Conservation (phyloP, 768 basidiomycete genomes). For the Boletellus emodensis region DNA sequence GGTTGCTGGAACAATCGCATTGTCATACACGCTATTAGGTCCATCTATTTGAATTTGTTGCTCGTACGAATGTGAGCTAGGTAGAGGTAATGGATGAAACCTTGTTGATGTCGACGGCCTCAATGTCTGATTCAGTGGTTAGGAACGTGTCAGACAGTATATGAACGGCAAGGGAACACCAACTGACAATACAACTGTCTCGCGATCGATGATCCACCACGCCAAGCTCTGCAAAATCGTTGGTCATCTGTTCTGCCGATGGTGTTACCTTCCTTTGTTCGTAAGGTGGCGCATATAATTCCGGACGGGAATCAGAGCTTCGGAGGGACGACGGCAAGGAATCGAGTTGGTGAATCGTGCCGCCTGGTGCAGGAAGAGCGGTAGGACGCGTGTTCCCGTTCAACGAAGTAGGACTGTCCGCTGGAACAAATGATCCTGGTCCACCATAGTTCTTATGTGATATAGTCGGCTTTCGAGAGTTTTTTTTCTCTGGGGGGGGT, state of each 20-base stretch:
- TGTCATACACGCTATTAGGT: slow-evolving; percentile 37
- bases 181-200: slow-evolving; percentile 59
- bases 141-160: slow-evolving; percentile 13
- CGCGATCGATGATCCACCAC: slow-evolving; percentile 48
- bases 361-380: slow-evolving; percentile 13
- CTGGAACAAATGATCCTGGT: slow-evolving; percentile 69
- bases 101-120: slow-evolving; percentile 35
- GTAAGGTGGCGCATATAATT: slow-evolving; percentile 74
- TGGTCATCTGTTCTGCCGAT: slow-evolving; percentile 49
- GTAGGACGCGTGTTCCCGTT: slow-evolving; percentile 19
- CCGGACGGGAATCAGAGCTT: slow-evolving; percentile 58
- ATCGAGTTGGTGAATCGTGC: slow-evolving; percentile 40
- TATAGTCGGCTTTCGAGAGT: slow-evolving; percentile 44
- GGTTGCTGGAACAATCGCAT: slow-evolving; percentile 34
- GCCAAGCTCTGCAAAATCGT: slow-evolving; percentile 64
- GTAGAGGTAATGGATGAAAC: slow-evolving; percentile 33
- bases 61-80: slow-evolving; percentile 38
- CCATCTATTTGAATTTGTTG: slow-evolving; percentile 33
- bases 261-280: slow-evolving; percentile 48
- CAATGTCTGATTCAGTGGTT: slow-evolving; percentile 35
- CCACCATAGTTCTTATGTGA: slow-evolving; percentile 68
- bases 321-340: slow-evolving; percentile 58
- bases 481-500: slow-evolving; percentile 71
- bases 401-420: slow-evolving; percentile 32
- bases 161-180: background rate